These are phyloP conservation scores for Phialemoniopsis sp. DNA, from an alignment of 2,329 filamentous ascomycete genomes.

Conservation along the genomic window DNA sequence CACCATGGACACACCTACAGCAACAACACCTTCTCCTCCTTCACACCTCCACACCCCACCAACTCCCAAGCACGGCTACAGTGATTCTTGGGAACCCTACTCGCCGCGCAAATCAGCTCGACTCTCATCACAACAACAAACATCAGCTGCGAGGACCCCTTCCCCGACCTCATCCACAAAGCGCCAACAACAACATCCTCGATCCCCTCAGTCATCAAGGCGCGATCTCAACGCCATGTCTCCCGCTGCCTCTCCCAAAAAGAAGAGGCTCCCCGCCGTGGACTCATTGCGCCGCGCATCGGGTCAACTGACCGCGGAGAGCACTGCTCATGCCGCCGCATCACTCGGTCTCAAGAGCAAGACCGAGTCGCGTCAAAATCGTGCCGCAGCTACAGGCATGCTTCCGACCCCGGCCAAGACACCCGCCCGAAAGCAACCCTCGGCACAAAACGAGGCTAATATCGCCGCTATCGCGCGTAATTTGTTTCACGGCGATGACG, in stretches of 20 bases:
- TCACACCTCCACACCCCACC: slow-evolving; percentile 60
- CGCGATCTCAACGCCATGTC: slow-evolving; percentile 22
- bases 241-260: slow-evolving; percentile 42
- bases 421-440: slow-evolving; percentile 57
- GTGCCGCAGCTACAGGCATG: slow-evolving; percentile 40
- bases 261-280: slow-evolving; percentile 43
- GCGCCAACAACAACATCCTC: slow-evolving; percentile 16
- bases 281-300: slow-evolving; percentile 44
- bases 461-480: slow-evolving; percentile 55
- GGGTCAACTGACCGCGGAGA: slow-evolving; percentile 36
- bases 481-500: slow-evolving; percentile 56
- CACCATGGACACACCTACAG: slow-evolving; percentile 28
- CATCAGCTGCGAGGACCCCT: slow-evolving; percentile 45
- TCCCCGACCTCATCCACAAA: slow-evolving; percentile 36
- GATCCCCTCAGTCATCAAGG: slow-evolving; percentile 19
- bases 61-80: slow-evolving; percentile 63
- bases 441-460: slow-evolving; percentile 43
- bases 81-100: slow-evolving; percentile 69
- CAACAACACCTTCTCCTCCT: slow-evolving; percentile 57
- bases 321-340: slow-evolving; percentile 35
- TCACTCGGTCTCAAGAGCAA: slow-evolving; percentile 27
- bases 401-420: slow-evolving; percentile 79
- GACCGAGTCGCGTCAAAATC: slow-evolving; percentile 21
- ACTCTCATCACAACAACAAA: slow-evolving; percentile 50
- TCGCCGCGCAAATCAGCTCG: slow-evolving; percentile 66